Percentiles rank a stretch among this genome's conserved stretches.
These are phyloP conservation scores for Stevia rebaudiana DNA, from an alignment of 140 eudicot species.

Conservation along the genomic window DNA sequence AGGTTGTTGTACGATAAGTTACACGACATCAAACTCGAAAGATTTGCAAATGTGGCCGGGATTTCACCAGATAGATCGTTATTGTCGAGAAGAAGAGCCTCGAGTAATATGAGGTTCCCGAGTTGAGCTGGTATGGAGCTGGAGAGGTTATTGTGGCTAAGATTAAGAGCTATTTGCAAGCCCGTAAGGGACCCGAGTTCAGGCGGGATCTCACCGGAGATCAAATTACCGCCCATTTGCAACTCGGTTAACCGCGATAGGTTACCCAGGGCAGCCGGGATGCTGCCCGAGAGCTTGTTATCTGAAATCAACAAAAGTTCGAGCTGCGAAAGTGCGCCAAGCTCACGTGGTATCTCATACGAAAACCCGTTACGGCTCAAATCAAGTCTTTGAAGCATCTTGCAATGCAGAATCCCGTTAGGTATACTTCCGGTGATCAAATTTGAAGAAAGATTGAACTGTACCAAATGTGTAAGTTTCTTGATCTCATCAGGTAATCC, in stretches of 20 bases:
- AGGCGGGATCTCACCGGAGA: slow-evolving; percentile 68
- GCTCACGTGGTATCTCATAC: slow-evolving; percentile 49
- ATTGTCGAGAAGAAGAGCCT: slow-evolving; percentile 55
- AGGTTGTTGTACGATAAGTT: slow-evolving; percentile 76
- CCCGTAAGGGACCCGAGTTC: slow-evolving; percentile 72
- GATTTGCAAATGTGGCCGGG: slow-evolving; percentile 69
- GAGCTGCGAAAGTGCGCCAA: slow-evolving; percentile 63
- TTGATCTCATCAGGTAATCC: slow-evolving; percentile 69
- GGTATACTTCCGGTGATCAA: slow-evolving; percentile 62
- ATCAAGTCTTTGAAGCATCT: slow-evolving; percentile 82
- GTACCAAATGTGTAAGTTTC: slow-evolving; percentile 51
- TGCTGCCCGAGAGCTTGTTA: slow-evolving; percentile 67
- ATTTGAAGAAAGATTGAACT: slow-evolving; percentile 77
- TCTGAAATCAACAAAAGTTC: slow-evolving; percentile 74
- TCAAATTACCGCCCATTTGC: slow-evolving; percentile 77
- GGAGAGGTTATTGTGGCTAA: slow-evolving; percentile 69
- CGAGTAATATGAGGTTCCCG: slow-evolving; percentile 77
- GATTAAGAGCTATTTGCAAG: slow-evolving; percentile 77
- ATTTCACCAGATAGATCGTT: slow-evolving; percentile 75
- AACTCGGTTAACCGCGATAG: slow-evolving; percentile 76
- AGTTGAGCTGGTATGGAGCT: slow-evolving; percentile 72
- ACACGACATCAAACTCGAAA: slow-evolving; percentile 73
- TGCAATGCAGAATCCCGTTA: slow-evolving; percentile 57
- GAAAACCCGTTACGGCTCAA: slow-evolving; percentile 61
- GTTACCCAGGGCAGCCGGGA: slow-evolving; percentile 72